Evolutionary conservation across 306 rosid genomes (phyloP), one percentile per base, ranked within the genome.

Genomic region (Citrullus amarus): DNA sequence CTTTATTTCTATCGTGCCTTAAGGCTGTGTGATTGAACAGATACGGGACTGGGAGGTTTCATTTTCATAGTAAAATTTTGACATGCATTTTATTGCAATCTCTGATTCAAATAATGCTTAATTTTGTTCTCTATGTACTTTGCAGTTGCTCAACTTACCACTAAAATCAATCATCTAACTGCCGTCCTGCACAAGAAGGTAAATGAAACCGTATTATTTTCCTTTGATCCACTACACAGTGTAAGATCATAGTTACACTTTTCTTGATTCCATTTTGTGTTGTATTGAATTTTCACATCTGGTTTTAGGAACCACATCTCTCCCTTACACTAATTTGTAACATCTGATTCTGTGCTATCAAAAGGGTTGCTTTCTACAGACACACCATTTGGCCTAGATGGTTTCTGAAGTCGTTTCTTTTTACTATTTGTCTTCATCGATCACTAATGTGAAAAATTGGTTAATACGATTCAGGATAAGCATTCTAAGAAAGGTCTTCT

Each of bases 61-160:
- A 48, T 48, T 48, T 72, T 72, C 11, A 30, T 8, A 50, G 14
- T 50, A 28, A 15, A 43, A 72, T 72, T 46, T 75, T 34, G 65
- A 14, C 65, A 34, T 53, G 34, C 20, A 28, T 41, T 72, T 46
- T 7, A 28, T 72, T 72, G n/a, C 28, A 48, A 15, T 70, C 39
- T 22, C 78, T 30, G 41, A 28, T 74, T 51, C 13, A 53, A 74
- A 51, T 32, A 20, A 32, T 53, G 79, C 18, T 10, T 55, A 36
- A 22, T 10, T 43, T 63, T 9, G 53, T 68, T 9, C 51, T 0
- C 75, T 83, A 12, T 39, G 75, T 87, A 82, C 6, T 70, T 51
- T 89, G 87, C 92, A 94, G 98, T 90, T 84, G 98, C 96, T n/a
- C 88, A 82, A 80, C 92, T 92, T 67, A 92, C 98, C 41, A 89